Evolutionary conservation across 441 rosid species (phyloP).

Genomic region (Gossypium gossypioides): DNA sequence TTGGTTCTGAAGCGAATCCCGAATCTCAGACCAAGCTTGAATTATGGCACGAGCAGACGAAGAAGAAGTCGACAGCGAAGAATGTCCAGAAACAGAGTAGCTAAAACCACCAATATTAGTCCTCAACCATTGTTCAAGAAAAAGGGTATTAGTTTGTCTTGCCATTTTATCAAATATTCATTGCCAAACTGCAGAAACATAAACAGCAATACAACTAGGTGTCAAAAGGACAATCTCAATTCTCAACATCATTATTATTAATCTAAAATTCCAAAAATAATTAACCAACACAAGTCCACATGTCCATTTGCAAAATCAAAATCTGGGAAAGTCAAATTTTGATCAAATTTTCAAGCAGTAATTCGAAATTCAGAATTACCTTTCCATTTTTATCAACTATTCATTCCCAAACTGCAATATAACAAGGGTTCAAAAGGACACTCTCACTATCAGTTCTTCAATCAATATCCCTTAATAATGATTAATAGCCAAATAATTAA

Average conservation of each 20-base stretch:
- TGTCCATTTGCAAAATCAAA: too few species aligned
- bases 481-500: not conserved
- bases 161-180: conserved; percentile 35
- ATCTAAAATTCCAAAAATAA: too few species aligned
- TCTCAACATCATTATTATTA: too few species aligned
- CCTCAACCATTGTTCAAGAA: conserved; percentile 79
- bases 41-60: conserved; percentile 68
- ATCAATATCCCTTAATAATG: not conserved
- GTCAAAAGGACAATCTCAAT: not conserved
- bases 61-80: conserved; percentile 19
- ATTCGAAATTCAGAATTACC: too few species aligned
- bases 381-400: conserved; percentile 9
- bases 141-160: conserved; percentile 38
- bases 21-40: conserved; percentile 83
- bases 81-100: conserved; percentile 11
- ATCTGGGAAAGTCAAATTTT: too few species aligned
- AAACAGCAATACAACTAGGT: not conserved
- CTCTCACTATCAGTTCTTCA: not conserved
- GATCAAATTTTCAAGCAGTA: too few species aligned
- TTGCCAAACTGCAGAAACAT: conserved; percentile 15
- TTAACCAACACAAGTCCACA: too few species aligned
- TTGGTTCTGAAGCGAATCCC: conserved; percentile 50
- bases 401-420: conserved; percentile 16
- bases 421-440: not conserved
- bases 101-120: conserved; percentile 24